Conservation (phyloP, 768 basidiomycete genomes). For the Boletus insuetus region DNA sequence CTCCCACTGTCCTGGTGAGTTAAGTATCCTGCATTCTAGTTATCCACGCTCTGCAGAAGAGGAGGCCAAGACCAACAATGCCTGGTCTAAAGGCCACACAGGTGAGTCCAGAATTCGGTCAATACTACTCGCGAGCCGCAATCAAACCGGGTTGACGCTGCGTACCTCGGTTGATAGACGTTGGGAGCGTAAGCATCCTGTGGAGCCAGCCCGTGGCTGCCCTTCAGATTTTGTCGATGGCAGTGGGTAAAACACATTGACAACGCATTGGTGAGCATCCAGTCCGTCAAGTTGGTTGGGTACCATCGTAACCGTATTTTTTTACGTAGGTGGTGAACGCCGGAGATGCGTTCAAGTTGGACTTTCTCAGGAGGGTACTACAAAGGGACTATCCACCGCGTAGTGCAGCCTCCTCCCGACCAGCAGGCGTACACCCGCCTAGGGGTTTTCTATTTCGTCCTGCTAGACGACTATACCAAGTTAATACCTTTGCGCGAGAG, state of each 20-base stretch:
- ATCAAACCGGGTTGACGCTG: neutral
- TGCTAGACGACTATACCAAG: conserved; percentile 48
- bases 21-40: conserved; percentile 24
- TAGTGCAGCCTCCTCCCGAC: conserved; percentile 55
- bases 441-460: conserved; percentile 57
- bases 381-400: conserved; percentile 58
- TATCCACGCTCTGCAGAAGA: conserved; percentile 51
- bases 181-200: conserved; percentile 54
- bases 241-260: conserved; percentile 58
- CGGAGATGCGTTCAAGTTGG: conserved; percentile 56
- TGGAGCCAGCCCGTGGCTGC: conserved; percentile 62
- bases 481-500: conserved; percentile 46
- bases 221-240: conserved; percentile 56
- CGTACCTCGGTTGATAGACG: conserved; percentile 33
- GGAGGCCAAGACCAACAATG: conserved; percentile 48
- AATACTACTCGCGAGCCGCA: too few relatives aligned
- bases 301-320: too few relatives aligned
- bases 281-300: neutral
- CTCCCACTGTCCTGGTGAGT: neutral
- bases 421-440: conserved; percentile 49
- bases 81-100: conserved; percentile 62
- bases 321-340: conserved; percentile 51
- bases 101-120: conserved; percentile 29
- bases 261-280: conserved; percentile 46
- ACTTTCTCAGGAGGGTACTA: conserved; percentile 61